phyloP scores from a whole-genome alignment of 192 early-diverging fungal species.

The Backusella parvicylindrica region DNA sequence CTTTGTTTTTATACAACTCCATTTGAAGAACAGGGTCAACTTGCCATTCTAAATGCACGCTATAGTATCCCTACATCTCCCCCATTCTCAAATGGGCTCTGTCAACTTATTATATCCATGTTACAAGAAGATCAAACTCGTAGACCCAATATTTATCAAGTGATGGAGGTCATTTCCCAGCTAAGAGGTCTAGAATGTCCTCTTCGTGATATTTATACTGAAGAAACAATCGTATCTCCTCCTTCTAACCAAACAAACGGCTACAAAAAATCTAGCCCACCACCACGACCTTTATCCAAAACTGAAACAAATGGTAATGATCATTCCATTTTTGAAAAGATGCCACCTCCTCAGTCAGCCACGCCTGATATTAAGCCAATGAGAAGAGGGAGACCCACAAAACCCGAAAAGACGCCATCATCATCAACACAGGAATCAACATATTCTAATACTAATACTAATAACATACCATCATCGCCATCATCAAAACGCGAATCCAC shows the following conservation, averaged over 20 bases:
- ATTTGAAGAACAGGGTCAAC: slow-evolving; percentile 85
- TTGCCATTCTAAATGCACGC: slow-evolving; percentile 86
- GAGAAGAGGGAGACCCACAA: slow-evolving; percentile 85
- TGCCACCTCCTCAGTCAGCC: slow-evolving; percentile 31
- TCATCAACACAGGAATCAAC: neutral
- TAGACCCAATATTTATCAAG: slow-evolving; percentile 82
- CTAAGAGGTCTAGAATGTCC: slow-evolving; percentile 62
- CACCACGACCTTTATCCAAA: slow-evolving; percentile 4
- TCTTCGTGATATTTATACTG: slow-evolving; percentile 42
- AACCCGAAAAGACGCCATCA: slow-evolving; percentile 14
- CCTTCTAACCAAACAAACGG: slow-evolving; percentile 14
- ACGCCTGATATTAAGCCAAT: slow-evolving; percentile 70
- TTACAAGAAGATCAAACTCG: slow-evolving; percentile 69
- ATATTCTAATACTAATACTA: neutral
- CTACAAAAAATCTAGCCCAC: slow-evolving; percentile 23
- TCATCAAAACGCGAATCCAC: neutral
- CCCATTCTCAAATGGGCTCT: slow-evolving; percentile 53
- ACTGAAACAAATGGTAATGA: slow-evolving; percentile 21
- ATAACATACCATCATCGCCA: neutral
- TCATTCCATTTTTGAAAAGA: slow-evolving; percentile 23
- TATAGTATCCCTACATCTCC: slow-evolving; percentile 79
- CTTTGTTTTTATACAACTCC: slow-evolving; percentile 94
- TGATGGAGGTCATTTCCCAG: slow-evolving; percentile 60
- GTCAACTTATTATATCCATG: slow-evolving; percentile 64
- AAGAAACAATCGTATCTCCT: neutral